Evolutionary conservation across 139 green algal species (phyloP).

Genomic region (Dunaliella sp.): DNA sequence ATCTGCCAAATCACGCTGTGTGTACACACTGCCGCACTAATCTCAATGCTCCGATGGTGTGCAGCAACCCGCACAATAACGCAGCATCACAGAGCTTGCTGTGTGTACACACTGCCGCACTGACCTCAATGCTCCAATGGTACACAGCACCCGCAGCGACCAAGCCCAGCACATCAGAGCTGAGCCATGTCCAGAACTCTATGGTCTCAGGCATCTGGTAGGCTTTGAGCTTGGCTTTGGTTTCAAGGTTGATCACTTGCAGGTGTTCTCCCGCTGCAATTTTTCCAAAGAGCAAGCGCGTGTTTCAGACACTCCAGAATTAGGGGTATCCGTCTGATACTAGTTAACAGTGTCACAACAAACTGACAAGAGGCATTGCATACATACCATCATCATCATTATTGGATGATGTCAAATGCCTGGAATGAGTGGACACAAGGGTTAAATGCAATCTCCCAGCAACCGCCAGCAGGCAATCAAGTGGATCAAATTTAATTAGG

Average conservation of each 20-base stretch:
- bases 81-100: slow-evolving; percentile 23
- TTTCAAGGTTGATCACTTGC: slow-evolving; percentile 98
- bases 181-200: slow-evolving; percentile 98
- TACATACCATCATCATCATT: too few species aligned
- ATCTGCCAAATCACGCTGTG: not conserved
- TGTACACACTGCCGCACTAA: slow-evolving; percentile 28
- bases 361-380: too few species aligned
- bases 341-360: too few species aligned
- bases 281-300: too few species aligned
- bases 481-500: too few species aligned
- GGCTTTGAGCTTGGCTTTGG: slow-evolving; percentile 96
- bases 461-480: too few species aligned
- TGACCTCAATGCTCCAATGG: slow-evolving; percentile 93
- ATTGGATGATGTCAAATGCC: too few species aligned
- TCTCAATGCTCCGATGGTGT: slow-evolving; percentile 96
- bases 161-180: slow-evolving; percentile 76
- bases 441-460: too few species aligned
- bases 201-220: slow-evolving; percentile 90
- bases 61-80: slow-evolving; percentile 88
- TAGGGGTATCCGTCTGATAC: too few species aligned
- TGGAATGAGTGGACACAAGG: too few species aligned
- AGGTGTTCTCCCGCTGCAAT: slow-evolving; percentile 79
- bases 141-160: slow-evolving; percentile 91
- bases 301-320: too few species aligned
- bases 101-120: not conserved